Percentiles rank a stretch among this genome's conserved stretches.
Conservation (phyloP, 139 green algal species). For the Micractinium sp. region DNA sequence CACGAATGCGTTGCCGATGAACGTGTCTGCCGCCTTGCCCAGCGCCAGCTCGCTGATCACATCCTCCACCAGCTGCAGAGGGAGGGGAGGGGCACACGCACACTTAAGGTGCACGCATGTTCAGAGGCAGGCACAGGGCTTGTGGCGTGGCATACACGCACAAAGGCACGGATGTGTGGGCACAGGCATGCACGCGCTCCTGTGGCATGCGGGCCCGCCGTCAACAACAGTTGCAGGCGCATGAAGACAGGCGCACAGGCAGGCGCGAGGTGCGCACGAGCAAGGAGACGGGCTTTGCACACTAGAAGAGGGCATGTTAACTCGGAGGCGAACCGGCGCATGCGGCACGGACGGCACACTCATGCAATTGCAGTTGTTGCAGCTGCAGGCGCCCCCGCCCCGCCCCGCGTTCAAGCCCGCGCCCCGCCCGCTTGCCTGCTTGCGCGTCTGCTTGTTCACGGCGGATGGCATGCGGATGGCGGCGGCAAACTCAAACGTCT, state of each 20-base stretch:
- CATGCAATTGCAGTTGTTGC: too few species aligned
- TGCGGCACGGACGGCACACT: too few species aligned
- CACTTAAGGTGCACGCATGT: neutral
- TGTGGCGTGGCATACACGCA: too few species aligned
- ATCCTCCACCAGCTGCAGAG: constrained; percentile 1
- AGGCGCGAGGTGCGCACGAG: neutral
- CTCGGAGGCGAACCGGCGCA: neutral
- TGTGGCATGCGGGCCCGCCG: too few species aligned
- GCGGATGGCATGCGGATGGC: constrained; percentile 59
- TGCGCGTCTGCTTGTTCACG: constrained; percentile 36
- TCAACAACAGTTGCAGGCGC: too few species aligned
- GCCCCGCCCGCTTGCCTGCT: neutral
- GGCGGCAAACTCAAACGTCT: constrained; percentile 67
- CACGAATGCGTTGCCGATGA: constrained; percentile 54
- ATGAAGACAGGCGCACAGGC: neutral
- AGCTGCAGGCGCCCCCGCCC: neutral
- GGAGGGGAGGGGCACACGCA: neutral
- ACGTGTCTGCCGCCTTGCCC: constrained; percentile 47
- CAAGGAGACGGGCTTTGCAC: neutral
- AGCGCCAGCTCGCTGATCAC: constrained; percentile 61
- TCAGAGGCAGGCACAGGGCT: too few species aligned
- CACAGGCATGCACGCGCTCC: too few species aligned
- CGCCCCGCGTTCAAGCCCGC: neutral
- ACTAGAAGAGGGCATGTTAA: neutral
- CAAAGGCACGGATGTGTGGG: too few species aligned